Conservation (phyloP, 768 basidiomycete species). For the Rhizopogon sp. region DNA sequence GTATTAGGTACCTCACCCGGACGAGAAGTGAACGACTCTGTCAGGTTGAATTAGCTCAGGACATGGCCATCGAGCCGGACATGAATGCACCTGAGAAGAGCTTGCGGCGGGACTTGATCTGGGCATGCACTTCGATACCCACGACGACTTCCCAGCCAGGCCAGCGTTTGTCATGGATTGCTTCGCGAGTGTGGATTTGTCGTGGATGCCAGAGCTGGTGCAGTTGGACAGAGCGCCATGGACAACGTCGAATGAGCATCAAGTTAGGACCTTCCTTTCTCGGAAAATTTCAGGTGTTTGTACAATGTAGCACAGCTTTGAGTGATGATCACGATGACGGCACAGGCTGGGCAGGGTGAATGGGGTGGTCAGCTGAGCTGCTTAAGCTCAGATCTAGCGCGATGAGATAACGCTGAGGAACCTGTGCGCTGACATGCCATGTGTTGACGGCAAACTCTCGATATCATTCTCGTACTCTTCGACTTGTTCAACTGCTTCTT, state of each 20-base stretch:
- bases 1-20: conserved; percentile 60
- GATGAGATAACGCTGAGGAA: background rate
- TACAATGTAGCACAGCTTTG: background rate
- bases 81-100: conserved; percentile 63
- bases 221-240: conserved; percentile 9
- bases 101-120: conserved; percentile 83
- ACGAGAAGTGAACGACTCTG: conserved; percentile 40
- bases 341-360: background rate
- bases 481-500: too few relatives aligned
- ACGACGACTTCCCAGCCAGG: conserved; percentile 88
- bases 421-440: background rate
- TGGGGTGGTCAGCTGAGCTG: background rate
- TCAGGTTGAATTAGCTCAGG: background rate
- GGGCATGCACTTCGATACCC: conserved; percentile 94
- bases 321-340: background rate
- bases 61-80: background rate
- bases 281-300: background rate
- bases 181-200: conserved; percentile 4
- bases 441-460: too few relatives aligned
- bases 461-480: background rate
- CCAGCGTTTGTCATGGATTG: conserved; percentile 43
- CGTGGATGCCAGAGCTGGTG: conserved; percentile 12
- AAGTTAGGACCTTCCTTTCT: conserved; percentile 11
- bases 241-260: conserved; percentile 17
- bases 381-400: background rate